A percentile compares a stretch with the other conserved stretches of the same genome.
These are phyloP conservation scores for Pseudogymnoascus sp. DNA, from an alignment of 2,329 filamentous ascomycete genomes.

Conservation along the genomic window DNA sequence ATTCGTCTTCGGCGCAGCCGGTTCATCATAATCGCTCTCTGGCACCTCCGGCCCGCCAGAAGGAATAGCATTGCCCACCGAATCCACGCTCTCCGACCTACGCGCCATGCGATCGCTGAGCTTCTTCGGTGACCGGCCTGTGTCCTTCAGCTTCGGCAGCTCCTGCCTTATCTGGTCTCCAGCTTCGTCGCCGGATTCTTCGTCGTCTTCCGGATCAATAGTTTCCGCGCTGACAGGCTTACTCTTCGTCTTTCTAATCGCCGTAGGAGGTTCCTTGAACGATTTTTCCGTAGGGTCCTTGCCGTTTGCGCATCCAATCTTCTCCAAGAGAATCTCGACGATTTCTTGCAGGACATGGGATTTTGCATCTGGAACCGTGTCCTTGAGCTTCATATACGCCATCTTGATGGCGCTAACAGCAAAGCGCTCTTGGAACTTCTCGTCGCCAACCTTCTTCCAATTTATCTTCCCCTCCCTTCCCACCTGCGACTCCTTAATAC, in stretches of 20 bases:
- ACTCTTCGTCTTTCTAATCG: neutral
- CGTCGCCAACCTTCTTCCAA: conserved; percentile 39
- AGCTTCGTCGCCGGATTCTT: neutral
- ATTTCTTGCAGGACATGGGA: conserved; percentile 24
- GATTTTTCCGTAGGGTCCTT: conserved; percentile 5
- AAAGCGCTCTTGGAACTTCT: conserved; percentile 33
- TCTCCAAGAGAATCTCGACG: conserved; percentile 19
- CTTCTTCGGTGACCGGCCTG: conserved; percentile 9
- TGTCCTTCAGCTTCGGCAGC: conserved; percentile 8
- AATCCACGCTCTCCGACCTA: conserved; percentile 11
- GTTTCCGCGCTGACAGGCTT: neutral
- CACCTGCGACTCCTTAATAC: conserved; percentile 35
- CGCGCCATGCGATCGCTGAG: conserved; percentile 15
- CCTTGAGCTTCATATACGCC: conserved; percentile 23
- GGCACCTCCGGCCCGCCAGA: neutral
- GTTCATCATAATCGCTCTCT: neutral
- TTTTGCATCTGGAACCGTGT: conserved; percentile 19
- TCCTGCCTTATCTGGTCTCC: neutral
- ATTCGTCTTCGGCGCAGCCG: conserved; percentile 1
- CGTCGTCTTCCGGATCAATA: neutral
- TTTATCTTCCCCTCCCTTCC: conserved; percentile 38
- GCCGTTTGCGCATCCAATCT: conserved; percentile 12
- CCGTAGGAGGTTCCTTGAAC: neutral
- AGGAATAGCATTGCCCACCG: neutral
- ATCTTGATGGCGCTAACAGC: conserved; percentile 21